Evolutionary conservation across 345 rosid genomes (phyloP).

Genomic region (Gossypium arboreum): DNA sequence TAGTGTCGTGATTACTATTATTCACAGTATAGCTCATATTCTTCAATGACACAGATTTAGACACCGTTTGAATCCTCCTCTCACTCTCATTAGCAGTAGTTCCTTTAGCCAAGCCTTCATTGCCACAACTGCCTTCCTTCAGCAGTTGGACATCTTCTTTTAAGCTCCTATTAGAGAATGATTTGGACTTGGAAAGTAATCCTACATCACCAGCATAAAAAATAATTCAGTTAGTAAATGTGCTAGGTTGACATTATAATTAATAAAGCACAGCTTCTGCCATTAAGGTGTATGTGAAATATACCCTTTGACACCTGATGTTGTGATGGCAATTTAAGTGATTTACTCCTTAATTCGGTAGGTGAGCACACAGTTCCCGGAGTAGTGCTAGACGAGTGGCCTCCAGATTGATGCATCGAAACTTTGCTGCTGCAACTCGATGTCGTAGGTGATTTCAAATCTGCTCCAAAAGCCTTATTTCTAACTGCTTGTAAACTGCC

Average conservation of each 20-base stretch:
- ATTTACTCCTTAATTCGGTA: constrained; percentile 1
- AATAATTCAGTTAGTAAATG: background rate
- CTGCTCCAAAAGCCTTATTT: constrained; percentile 13
- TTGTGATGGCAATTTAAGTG: constrained; percentile 9
- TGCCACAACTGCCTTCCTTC: background rate
- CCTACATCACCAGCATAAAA: constrained; percentile 28
- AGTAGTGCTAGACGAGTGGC: background rate
- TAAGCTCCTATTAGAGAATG: constrained; percentile 21
- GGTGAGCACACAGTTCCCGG: background rate
- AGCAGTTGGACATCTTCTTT: constrained; percentile 6
- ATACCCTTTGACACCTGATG: constrained; percentile 16
- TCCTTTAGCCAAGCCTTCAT: constrained; percentile 5
- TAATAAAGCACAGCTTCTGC: background rate
- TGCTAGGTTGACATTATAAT: background rate
- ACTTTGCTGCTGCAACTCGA: constrained; percentile 10
- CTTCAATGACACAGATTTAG: constrained; percentile 39
- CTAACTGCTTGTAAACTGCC: constrained; percentile 9
- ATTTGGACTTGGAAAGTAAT: constrained; percentile 37
- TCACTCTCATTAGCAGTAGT: background rate
- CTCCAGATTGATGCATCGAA: background rate
- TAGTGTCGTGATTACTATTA: constrained; percentile 26
- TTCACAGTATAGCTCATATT: constrained; percentile 20
- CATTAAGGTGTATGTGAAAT: constrained; percentile 4
- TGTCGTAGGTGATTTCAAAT: background rate
- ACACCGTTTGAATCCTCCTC: constrained; percentile 17